Evolutionary conservation across 2,329 filamentous ascomycete species (phyloP), one percentile per base, ranked within the genome.

Genomic region (Aspergillus intermedius): DNA sequence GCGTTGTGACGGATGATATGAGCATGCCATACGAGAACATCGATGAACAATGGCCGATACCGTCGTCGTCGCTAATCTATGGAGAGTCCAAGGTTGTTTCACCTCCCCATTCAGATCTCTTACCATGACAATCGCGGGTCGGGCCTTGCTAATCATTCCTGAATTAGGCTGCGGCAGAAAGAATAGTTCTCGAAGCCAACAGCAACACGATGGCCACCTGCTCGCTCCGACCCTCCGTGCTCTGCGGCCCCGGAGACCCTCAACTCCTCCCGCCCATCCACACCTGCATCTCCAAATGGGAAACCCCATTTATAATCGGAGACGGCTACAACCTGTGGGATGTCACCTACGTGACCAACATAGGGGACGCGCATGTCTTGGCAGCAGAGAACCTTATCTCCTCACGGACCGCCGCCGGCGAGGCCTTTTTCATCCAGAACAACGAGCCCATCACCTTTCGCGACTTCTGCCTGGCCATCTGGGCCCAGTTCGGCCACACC

Each of bases 1-100:
- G 78, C 25, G 77, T 77, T 7, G 62, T 81, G 32, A 71, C 74
- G 3, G 79, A 82, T 60, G 74, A 81, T 47, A 61, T 69, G 59
- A 58, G 53, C 30, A 51, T 57, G 28, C 49, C 61, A 10, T 67
- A 68, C 51, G 56, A 55, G 5, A 71, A 72, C 46, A 67, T 72
- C 49, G 63, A 70, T 41, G 69, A 72, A 55, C 49, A 51, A 37
- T 72, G 69, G 69, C 70, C 66, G 12, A 66, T 62, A 8, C 62
- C 68, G n/a, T 50, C 49, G 30, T 60, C 50, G 35, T 72, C 67
- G 9, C 63, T 68, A 34, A 70, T 72, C 39, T 74, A 74, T 54
- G 70, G 70, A 17, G 71, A 74, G 54, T 73, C 68, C 28, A 71
- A 71, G 65, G 69, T 69, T 45, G 32, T 47, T 46, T 32, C 21